Evolutionary conservation across 2,329 filamentous ascomycete genomes (phyloP), one percentile per base, ranked within the genome.

Genomic region (Cyclaneusma minus): DNA sequence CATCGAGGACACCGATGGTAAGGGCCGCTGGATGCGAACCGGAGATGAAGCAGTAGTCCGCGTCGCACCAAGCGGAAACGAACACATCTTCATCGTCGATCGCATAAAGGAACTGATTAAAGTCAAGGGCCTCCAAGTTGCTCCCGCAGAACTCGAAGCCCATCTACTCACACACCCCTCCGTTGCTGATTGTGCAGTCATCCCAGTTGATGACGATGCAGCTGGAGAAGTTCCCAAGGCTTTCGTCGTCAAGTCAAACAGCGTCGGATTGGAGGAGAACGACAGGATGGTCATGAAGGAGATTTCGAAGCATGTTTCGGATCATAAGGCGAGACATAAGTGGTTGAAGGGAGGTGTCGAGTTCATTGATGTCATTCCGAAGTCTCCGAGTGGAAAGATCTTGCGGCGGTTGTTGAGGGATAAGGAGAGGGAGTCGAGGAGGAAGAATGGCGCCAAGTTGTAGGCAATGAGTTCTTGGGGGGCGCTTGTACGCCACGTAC

Each of bases 31-130:
- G 69, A 70, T 92, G 62, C 68, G 67, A 21, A 93, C 85, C 0
- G 85, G 85, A 5, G 85, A 94, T 41, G 81, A 91, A 47, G 82
- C 77, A 0, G 57, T 87, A 3, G 56, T 91, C 7, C 62, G 64
- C 3, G 63, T 67, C 41, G 58, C 68, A 6, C 62, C 68, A 0
- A 56, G 60, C 3, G 82, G 81, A 3, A 56, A 74, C 36, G 82
- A 93, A 49, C 85, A 94, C 43, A 48, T 93, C 25, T 76, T 83
- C 45, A 76, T 94, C 31, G 77, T 84, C 1, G 85, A 93, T 46
- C 70, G 85, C 4, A 75, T 79, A 42, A 80, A 79, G 54, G 71
- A 83, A 43, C 56, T 82, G 27, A 82, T 83, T 51, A 82, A 82
- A 47, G 76, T 81, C 43, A 81, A 81, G 71, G 82, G 80, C 30